Conservation (phyloP, 1,284 basidiomycete species). For the Tilletia caries region DNA sequence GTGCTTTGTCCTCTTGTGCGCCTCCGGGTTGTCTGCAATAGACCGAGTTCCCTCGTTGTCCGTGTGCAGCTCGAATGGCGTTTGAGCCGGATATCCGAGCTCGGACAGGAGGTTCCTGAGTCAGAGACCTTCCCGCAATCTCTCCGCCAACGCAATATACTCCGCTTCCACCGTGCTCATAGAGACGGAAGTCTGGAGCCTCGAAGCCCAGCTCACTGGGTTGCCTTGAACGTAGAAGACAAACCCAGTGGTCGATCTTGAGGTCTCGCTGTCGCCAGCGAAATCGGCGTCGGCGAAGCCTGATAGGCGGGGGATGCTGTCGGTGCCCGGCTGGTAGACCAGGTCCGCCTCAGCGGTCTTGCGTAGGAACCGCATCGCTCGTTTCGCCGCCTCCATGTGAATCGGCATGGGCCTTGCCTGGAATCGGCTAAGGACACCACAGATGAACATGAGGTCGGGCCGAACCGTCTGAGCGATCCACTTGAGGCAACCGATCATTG, state of each 20-base stretch:
- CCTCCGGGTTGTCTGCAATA: neutral
- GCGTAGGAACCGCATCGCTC: neutral
- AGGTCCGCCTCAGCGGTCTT: neutral
- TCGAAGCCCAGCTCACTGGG: neutral
- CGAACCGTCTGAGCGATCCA: neutral
- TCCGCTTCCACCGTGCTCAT: slow-evolving; percentile 1
- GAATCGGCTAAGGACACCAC: neutral
- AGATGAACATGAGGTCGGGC: neutral
- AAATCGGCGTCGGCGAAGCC: neutral
- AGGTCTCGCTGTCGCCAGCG: neutral
- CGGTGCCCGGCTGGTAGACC: neutral
- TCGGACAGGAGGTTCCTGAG: neutral
- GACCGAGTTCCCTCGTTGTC: neutral
- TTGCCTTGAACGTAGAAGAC: neutral
- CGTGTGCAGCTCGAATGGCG: neutral
- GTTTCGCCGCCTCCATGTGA: neutral
- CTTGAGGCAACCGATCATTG: slow-evolving; percentile 6
- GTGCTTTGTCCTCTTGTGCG: neutral
- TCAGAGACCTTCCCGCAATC: neutral
- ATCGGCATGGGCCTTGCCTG: neutral
- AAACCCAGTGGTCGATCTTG: neutral
- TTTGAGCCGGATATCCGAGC: neutral
- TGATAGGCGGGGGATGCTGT: neutral
- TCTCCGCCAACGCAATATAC: slow-evolving; percentile 7
- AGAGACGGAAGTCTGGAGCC: neutral